Evolutionary conservation across 164 flowering plant genomes (phyloP).

Genomic region (Annona cherimola): DNA sequence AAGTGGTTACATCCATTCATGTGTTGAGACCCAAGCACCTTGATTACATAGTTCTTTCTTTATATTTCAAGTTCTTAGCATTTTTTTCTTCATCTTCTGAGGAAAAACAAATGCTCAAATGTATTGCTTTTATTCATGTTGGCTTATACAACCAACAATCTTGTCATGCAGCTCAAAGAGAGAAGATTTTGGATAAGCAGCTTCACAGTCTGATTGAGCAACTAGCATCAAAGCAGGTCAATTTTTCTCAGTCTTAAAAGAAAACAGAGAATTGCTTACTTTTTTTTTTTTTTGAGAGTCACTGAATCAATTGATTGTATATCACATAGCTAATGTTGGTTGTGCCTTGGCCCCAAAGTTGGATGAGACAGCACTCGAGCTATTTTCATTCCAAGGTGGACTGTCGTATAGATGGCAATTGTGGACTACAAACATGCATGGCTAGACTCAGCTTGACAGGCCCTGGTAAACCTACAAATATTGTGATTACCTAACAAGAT

Average conservation of each 20-base stretch:
- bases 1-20: not conserved
- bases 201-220: slow-evolving; percentile 89
- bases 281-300: too few relatives aligned
- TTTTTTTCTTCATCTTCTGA: not conserved
- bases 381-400: too few relatives aligned
- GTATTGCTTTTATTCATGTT: not conserved
- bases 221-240: slow-evolving; percentile 78
- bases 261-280: not conserved
- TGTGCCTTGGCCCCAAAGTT: too few relatives aligned
- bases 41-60: not conserved
- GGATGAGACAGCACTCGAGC: too few relatives aligned
- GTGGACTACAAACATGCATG: too few relatives aligned
- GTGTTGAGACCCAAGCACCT: not conserved
- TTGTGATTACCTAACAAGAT: too few relatives aligned
- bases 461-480: too few relatives aligned
- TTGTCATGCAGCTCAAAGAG: slow-evolving; percentile 68
- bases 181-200: slow-evolving; percentile 84
- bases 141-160: not conserved
- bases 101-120: not conserved
- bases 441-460: too few relatives aligned
- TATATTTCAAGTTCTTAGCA: not conserved
- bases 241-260: slow-evolving; percentile 1
- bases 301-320: too few relatives aligned
- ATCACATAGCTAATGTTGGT: too few relatives aligned
- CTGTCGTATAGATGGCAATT: too few relatives aligned